phyloP scores from a whole-genome alignment of 805 yeast species.

The Candida germanica region DNA sequence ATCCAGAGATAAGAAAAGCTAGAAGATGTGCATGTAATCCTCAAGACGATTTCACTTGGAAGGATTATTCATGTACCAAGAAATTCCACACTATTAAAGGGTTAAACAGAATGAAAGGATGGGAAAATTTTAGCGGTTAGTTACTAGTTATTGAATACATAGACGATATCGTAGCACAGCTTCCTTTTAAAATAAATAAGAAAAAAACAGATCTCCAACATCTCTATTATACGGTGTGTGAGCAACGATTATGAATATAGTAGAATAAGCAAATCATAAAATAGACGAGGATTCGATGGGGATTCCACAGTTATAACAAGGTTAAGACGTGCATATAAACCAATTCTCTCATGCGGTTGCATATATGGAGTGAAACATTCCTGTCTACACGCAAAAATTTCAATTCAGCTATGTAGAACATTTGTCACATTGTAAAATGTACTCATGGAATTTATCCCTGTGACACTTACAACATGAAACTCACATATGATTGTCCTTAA shows the following conservation, averaged over 20 bases:
- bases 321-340: no score
- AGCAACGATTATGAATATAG: no score
- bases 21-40: conserved; percentile 75
- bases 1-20: conserved; percentile 50
- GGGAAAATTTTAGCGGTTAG: conserved; percentile 58
- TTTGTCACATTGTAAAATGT: not conserved
- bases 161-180: no score
- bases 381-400: not conserved
- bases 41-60: conserved; percentile 72
- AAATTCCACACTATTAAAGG: conserved; percentile 57
- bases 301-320: no score
- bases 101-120: conserved; percentile 60
- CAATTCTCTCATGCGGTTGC: no score
- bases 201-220: no score
- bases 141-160: no score
- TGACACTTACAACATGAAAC: not conserved
- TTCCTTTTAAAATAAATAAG: no score
- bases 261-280: no score
- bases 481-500: not conserved
- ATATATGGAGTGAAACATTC: not conserved
- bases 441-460: not conserved
- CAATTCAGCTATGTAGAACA: not conserved
- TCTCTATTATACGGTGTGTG: no score
- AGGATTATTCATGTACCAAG: conserved; percentile 67
- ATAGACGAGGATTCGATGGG: no score